A percentile compares a stretch with the other conserved stretches of the same genome.
Evolutionary conservation across 1,284 basidiomycete species (phyloP).

Genomic region (Ganoderma resinaceum): DNA sequence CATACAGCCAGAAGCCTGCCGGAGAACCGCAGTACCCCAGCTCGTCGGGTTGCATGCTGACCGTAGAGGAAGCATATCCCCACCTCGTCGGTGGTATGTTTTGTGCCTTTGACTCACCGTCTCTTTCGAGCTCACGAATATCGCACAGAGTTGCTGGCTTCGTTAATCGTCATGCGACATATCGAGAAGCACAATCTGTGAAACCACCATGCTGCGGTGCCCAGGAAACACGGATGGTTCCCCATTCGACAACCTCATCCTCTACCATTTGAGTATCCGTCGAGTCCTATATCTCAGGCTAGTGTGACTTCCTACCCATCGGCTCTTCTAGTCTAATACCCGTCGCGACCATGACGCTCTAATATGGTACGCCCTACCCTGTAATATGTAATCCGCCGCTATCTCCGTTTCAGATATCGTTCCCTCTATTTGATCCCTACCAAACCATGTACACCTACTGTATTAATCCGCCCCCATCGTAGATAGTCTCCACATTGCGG

Average conservation of each 20-base stretch:
- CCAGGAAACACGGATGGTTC: background rate
- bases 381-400: conserved; percentile 21
- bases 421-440: conserved; percentile 5
- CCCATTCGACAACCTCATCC: too few relatives aligned
- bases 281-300: background rate
- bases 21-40: conserved; percentile 60
- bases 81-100: conserved; percentile 60
- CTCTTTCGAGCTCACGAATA: background rate
- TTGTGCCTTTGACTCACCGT: conserved; percentile 1
- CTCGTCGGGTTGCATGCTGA: conserved; percentile 67
- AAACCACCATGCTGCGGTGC: background rate
- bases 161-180: conserved; percentile 70
- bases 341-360: conserved; percentile 5
- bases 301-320: background rate
- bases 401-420: conserved; percentile 15
- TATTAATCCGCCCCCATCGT: conserved; percentile 24
- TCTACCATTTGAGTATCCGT: background rate
- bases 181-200: conserved; percentile 59
- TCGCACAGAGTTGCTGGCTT: conserved; percentile 62
- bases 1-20: conserved; percentile 61
- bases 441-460: conserved; percentile 27
- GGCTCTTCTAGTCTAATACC: background rate
- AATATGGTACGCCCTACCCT: conserved; percentile 9
- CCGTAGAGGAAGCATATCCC: conserved; percentile 65
- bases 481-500: conserved; percentile 23